Evolutionary conservation across 1,284 basidiomycete species (phyloP).

Genomic region (Ganoderma meredithae): DNA sequence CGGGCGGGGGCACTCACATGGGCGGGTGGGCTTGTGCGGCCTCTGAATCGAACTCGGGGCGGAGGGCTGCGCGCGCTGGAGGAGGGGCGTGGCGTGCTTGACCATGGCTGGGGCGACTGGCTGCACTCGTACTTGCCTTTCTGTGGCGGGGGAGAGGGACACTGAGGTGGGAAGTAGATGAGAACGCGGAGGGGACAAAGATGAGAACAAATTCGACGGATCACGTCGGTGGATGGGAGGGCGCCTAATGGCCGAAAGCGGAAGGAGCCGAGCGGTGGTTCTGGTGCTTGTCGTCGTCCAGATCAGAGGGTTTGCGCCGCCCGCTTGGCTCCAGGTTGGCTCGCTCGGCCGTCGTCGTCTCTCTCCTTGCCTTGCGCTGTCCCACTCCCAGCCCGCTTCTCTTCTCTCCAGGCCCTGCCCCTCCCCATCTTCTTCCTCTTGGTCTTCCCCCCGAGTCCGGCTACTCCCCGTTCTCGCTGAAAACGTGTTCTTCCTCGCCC

Average conservation of each 20-base stretch:
- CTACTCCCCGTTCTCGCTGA: slow-evolving; percentile 20
- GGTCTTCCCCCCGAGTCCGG: slow-evolving; percentile 17
- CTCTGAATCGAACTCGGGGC: slow-evolving; percentile 4
- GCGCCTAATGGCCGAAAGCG: not conserved
- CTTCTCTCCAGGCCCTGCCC: slow-evolving; percentile 14
- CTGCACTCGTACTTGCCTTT: not conserved
- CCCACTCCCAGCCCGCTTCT: slow-evolving; percentile 11
- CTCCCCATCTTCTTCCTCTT: slow-evolving; percentile 12
- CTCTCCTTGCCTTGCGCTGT: slow-evolving; percentile 11
- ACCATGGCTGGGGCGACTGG: slow-evolving; percentile 23
- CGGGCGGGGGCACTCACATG: slow-evolving; percentile 21
- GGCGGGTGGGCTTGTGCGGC: slow-evolving; percentile 27
- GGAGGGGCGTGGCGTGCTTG: slow-evolving; percentile 31
- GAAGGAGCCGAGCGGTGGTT: slow-evolving; percentile 1
- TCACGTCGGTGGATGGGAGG: not conserved
- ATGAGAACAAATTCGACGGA: slow-evolving; percentile 10
- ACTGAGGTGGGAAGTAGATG: not conserved
- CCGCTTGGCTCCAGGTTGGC: slow-evolving; percentile 3
- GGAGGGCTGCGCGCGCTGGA: slow-evolving; percentile 32
- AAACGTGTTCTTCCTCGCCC: not conserved
- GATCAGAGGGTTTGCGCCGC: slow-evolving; percentile 8
- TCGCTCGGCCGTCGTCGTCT: slow-evolving; percentile 6
- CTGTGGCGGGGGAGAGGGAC: slow-evolving; percentile 4
- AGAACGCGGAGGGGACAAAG: not conserved
- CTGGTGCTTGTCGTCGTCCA: slow-evolving; percentile 1